These are phyloP conservation scores for Neurospora crassa DNA, from an alignment of 2,329 filamentous ascomycete species.

Conservation along the genomic window DNA sequence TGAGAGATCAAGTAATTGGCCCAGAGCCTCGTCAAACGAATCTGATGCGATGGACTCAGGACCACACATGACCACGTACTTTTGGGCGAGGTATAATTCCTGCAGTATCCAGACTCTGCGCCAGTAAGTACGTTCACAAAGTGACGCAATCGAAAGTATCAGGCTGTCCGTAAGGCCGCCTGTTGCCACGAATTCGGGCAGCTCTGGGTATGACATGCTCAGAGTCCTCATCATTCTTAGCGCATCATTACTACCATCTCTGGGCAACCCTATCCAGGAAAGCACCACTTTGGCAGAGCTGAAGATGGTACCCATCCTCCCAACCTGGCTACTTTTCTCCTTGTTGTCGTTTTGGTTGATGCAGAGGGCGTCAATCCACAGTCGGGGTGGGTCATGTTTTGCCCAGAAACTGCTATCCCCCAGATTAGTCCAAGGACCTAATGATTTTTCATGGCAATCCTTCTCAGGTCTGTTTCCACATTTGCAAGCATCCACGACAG, in stretches of 20 bases:
- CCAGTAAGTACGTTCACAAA: background rate
- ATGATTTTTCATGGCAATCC: background rate
- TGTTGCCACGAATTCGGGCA: background rate
- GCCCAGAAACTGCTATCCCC: background rate
- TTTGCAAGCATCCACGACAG: background rate
- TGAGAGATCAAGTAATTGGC: too few species aligned
- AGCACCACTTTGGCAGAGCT: background rate
- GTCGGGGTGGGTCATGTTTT: background rate
- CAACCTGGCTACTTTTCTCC: constrained; percentile 1
- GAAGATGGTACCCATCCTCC: constrained; percentile 1
- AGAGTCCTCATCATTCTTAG: background rate
- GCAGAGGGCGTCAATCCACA: constrained; percentile 3
- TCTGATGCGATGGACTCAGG: background rate
- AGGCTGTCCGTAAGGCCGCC: background rate
- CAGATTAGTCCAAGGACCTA: background rate
- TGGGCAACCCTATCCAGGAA: constrained; percentile 2
- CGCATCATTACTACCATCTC: background rate
- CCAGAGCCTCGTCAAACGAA: background rate
- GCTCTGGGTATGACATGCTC: background rate
- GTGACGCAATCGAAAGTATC: background rate
- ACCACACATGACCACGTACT: background rate
- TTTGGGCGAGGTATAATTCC: background rate
- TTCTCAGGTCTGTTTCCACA: background rate
- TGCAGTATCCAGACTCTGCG: background rate
- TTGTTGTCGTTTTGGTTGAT: background rate